phyloP scores from a whole-genome alignment of 352 stramenopile species.

The Phytophthora sp. region DNA sequence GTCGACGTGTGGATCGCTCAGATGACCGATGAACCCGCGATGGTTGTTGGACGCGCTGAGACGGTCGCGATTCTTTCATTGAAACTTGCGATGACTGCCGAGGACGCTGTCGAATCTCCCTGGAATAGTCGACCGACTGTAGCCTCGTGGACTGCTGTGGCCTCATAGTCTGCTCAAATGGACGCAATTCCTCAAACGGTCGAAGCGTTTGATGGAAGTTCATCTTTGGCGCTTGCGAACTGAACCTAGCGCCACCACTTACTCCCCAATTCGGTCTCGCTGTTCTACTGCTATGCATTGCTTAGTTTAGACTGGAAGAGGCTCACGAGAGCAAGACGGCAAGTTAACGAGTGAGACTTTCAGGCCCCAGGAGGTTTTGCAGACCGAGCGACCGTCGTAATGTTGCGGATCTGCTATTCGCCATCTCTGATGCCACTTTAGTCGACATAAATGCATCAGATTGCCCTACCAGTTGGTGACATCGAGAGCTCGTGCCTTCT shows the following conservation, averaged over 20 bases:
- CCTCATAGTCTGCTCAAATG: constrained; percentile 29
- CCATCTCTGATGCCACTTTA: constrained; percentile 33
- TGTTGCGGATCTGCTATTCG: constrained; percentile 21
- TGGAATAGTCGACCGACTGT: constrained; percentile 12
- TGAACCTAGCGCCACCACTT: constrained; percentile 13
- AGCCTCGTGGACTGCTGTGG: constrained; percentile 16
- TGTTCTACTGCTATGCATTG: constrained; percentile 21
- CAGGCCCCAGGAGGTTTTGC: constrained; percentile 8
- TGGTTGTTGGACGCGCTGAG: constrained; percentile 11
- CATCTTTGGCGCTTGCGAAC: constrained; percentile 8
- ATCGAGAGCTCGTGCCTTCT: constrained; percentile 19
- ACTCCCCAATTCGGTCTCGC: constrained; percentile 18
- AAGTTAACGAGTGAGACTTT: constrained; percentile 21
- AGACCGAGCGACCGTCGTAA: constrained; percentile 10
- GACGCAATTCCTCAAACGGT: neutral
- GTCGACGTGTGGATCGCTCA: neutral
- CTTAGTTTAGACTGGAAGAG: neutral
- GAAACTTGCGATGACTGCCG: constrained; percentile 5
- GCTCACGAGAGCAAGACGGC: constrained; percentile 4
- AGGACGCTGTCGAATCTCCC: constrained; percentile 9
- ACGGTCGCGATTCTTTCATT: neutral
- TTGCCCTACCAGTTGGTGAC: constrained; percentile 14
- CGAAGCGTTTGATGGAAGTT: constrained; percentile 23
- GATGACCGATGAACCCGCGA: neutral
- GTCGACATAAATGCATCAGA: constrained; percentile 21